Evolutionary conservation across 2,329 filamentous ascomycete species (phyloP).

Genomic region (Phialemonium atrogriseum): DNA sequence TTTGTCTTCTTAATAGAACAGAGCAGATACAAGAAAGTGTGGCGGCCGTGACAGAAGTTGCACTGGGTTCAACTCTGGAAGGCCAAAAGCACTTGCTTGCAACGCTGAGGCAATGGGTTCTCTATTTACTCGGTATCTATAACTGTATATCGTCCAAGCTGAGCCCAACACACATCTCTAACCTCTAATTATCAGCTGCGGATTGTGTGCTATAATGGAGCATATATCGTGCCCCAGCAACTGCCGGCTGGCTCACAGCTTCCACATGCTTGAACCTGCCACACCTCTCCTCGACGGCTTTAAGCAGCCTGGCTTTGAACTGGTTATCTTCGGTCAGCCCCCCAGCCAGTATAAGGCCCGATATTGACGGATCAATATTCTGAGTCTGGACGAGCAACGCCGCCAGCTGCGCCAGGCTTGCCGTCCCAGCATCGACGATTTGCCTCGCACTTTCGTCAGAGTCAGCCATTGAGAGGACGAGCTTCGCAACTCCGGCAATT

Average conservation of each 20-base stretch:
- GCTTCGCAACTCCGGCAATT: slow-evolving; percentile 13
- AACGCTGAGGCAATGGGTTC: too few relatives aligned
- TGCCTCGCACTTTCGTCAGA: slow-evolving; percentile 9
- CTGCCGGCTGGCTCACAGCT: slow-evolving; percentile 9
- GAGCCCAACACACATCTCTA: too few relatives aligned
- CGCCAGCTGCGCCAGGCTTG: slow-evolving; percentile 11
- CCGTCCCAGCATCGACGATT: slow-evolving; percentile 11
- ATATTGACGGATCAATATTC: slow-evolving; percentile 7
- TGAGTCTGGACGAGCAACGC: slow-evolving; percentile 8
- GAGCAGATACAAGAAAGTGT: too few relatives aligned
- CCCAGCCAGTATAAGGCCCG: slow-evolving; percentile 13
- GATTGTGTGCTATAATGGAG: too few relatives aligned
- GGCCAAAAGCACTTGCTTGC: too few relatives aligned
- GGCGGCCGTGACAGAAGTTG: too few relatives aligned
- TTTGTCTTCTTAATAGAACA: too few relatives aligned
- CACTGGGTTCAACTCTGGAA: too few relatives aligned
- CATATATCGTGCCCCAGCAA: slow-evolving; percentile 9
- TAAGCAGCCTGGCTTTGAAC: slow-evolving; percentile 7
- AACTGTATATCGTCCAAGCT: too few relatives aligned
- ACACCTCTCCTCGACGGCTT: slow-evolving; percentile 5
- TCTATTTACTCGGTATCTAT: too few relatives aligned
- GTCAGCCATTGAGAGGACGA: slow-evolving; percentile 10
- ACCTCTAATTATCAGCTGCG: too few relatives aligned
- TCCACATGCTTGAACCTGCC: slow-evolving; percentile 10
- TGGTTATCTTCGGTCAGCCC: slow-evolving; percentile 13